A percentile compares a stretch with the other conserved stretches of the same genome.
These are phyloP conservation scores for Excoecaria agallocha DNA, from an alignment of 345 rosid genomes.

Conservation along the genomic window DNA sequence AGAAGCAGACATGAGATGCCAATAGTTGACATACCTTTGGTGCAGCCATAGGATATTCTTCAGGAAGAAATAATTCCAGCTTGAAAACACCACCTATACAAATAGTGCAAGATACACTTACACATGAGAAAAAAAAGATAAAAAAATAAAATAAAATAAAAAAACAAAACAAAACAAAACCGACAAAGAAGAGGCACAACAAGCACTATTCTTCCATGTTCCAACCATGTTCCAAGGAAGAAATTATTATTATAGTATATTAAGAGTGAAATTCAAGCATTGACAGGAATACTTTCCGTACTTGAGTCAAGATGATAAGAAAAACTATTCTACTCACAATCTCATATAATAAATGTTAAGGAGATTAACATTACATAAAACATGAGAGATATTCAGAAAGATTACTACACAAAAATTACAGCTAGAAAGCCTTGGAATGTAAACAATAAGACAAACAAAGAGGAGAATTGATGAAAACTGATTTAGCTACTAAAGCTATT, in stretches of 20 bases:
- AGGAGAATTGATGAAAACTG: background rate
- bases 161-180: background rate
- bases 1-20: background rate
- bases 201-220: background rate
- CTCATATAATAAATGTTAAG: background rate
- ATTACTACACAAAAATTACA: background rate
- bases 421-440: background rate
- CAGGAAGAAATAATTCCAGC: constrained; percentile 97
- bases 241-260: background rate
- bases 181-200: background rate
- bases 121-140: background rate
- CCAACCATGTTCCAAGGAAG: background rate
- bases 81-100: constrained; percentile 92
- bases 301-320: background rate
- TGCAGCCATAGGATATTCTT: constrained; percentile 99
- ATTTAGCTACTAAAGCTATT: background rate
- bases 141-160: background rate
- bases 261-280: background rate
- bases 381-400: background rate
- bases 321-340: background rate
- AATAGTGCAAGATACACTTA: constrained; percentile 25
- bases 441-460: background rate
- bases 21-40: constrained; percentile 63
- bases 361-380: background rate
- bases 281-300: background rate